Percentiles rank a stretch among this genome's conserved stretches.
Conservation (phyloP, 2,329 filamentous ascomycete genomes). For the Diaporthe citriasiana region DNA sequence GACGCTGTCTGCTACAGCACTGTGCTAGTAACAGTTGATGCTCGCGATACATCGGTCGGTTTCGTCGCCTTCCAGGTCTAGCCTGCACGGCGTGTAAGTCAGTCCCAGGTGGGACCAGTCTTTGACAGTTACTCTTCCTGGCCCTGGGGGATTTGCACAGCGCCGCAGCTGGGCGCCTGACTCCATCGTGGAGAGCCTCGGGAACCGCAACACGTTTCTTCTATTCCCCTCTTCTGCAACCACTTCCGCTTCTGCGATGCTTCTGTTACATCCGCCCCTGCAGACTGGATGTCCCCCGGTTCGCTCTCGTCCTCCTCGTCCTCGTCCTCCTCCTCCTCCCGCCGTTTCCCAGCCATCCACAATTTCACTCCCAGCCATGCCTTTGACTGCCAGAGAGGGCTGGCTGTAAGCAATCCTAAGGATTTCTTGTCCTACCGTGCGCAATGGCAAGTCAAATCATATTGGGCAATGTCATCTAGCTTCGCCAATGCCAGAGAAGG, state of each 20-base stretch:
- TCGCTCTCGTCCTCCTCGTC: not conserved
- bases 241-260: conserved; percentile 31
- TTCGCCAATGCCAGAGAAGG: not conserved
- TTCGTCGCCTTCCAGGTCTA: not conserved
- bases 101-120: conserved; percentile 15
- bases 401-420: not conserved
- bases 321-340: not conserved
- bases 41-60: not conserved
- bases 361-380: conserved; percentile 22
- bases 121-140: conserved; percentile 19
- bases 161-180: conserved; percentile 12
- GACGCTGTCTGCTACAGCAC: conserved; percentile 2
- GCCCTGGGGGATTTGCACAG: conserved; percentile 32
- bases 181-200: conserved; percentile 27
- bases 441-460: not conserved
- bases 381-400: not conserved
- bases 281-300: not conserved
- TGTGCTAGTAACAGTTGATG: not conserved
- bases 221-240: conserved; percentile 31
- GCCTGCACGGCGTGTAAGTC: conserved; percentile 30
- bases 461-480: conserved; percentile 13
- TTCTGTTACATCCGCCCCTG: conserved; percentile 31
- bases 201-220: conserved; percentile 15
- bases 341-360: conserved; percentile 22
- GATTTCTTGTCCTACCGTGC: not conserved